Evolutionary conservation across 352 stramenopile species (phyloP).

Genomic region (Phytophthora pluvialis): DNA sequence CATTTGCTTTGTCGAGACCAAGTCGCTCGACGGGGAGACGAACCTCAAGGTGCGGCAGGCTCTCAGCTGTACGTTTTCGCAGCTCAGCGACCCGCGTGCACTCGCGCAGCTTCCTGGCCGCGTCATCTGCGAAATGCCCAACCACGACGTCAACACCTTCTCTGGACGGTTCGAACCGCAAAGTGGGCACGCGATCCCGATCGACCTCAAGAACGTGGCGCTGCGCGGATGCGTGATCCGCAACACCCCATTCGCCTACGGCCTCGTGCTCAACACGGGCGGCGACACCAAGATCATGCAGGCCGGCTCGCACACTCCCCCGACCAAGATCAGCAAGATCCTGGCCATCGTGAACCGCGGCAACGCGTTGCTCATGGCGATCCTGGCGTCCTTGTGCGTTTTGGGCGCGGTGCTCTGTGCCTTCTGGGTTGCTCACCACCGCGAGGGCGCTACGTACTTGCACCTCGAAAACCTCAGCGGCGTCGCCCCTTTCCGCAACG

Average conservation of each 20-base stretch:
- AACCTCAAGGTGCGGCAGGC: slow-evolving; percentile 89
- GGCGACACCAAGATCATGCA: slow-evolving; percentile 91
- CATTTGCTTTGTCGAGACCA: slow-evolving; percentile 90
- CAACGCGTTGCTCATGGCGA: slow-evolving; percentile 79
- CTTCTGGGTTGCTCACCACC: slow-evolving; percentile 69
- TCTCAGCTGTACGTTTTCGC: slow-evolving; percentile 83
- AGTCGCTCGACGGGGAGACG: slow-evolving; percentile 87
- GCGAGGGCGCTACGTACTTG: slow-evolving; percentile 70
- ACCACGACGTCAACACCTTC: slow-evolving; percentile 91
- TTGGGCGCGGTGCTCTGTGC: slow-evolving; percentile 73
- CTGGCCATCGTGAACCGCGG: slow-evolving; percentile 83
- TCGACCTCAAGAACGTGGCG: slow-evolving; percentile 88
- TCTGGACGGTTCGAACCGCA: slow-evolving; percentile 77
- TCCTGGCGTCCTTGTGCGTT: slow-evolving; percentile 72
- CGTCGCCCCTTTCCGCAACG: slow-evolving; percentile 70
- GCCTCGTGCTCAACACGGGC: slow-evolving; percentile 84
- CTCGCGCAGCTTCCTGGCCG: slow-evolving; percentile 70
- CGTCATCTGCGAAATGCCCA: slow-evolving; percentile 82
- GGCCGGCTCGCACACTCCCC: slow-evolving; percentile 67
- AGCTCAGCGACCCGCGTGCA: slow-evolving; percentile 71
- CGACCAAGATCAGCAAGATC: slow-evolving; percentile 83
- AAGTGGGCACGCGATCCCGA: slow-evolving; percentile 77
- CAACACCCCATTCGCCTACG: slow-evolving; percentile 83
- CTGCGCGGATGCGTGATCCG: slow-evolving; percentile 85
- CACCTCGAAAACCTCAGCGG: slow-evolving; percentile 69